These are phyloP conservation scores for Candida broadrunensis DNA, from an alignment of 805 yeast genomes.

Conservation along the genomic window DNA sequence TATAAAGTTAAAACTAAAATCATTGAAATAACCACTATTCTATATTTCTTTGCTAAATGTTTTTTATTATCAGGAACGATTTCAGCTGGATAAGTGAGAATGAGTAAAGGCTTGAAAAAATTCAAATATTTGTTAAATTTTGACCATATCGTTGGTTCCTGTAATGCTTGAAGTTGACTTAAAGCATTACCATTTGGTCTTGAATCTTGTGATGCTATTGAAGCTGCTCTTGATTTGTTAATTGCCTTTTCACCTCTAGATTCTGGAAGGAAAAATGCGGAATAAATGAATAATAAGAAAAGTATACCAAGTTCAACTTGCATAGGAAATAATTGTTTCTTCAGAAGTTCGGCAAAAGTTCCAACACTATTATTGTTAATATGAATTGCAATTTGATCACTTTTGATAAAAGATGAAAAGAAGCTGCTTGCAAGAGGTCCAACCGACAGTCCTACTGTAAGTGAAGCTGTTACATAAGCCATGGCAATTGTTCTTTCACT, in stretches of 20 bases:
- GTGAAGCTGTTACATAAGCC: slow-evolving; percentile 51
- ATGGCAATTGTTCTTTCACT: slow-evolving; percentile 48
- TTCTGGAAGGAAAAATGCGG: slow-evolving; percentile 45
- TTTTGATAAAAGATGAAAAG: neutral
- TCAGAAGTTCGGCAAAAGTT: neutral
- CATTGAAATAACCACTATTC: neutral
- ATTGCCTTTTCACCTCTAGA: slow-evolving; percentile 52
- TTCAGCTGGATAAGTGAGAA: slow-evolving; percentile 36
- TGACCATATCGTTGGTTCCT: neutral
- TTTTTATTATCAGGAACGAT: neutral
- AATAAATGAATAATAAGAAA: slow-evolving; percentile 19
- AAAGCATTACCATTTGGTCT: neutral
- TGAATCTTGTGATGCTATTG: neutral
- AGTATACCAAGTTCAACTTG: slow-evolving; percentile 26
- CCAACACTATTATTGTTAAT: neutral
- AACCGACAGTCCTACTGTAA: slow-evolving; percentile 51
- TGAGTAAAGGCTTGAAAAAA: slow-evolving; percentile 41
- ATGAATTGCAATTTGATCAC: neutral
- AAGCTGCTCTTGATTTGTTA: slow-evolving; percentile 21
- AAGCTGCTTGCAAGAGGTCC: slow-evolving; percentile 45
- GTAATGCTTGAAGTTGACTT: neutral
- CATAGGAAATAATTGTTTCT: slow-evolving; percentile 16
- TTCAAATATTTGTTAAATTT: slow-evolving; percentile 6
- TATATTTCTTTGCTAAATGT: neutral
- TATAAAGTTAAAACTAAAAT: neutral